Evolutionary conservation across 2,329 filamentous ascomycete genomes (phyloP), one percentile per base, ranked within the genome.

Genomic region (Fusarium denticulatum): DNA sequence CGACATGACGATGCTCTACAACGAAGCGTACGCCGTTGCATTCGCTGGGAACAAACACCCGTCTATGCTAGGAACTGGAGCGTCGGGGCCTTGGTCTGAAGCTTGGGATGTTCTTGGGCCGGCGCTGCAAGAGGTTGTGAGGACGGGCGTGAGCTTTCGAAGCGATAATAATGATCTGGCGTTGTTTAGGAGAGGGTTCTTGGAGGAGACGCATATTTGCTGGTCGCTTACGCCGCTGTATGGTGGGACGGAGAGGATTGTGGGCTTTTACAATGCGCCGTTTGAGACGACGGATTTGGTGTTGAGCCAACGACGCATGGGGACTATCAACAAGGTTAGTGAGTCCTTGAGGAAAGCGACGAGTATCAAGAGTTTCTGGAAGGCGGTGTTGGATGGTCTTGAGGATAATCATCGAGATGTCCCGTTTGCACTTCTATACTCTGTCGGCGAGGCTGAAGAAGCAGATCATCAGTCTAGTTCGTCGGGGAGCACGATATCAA

Each of bases 21-120:
- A 92, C 64, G 89, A 91, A 76, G 86, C 89, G 1, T 91, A 83
- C 40, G 81, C 90, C 53, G 79, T 83, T 45, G 78, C 87, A 43
- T 85, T 91, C 9, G 89, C 89, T 13, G 90, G 90, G 7, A 87
- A 90, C 72, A 91, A 91, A 68, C 90, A 92, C 69, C 90, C 90
- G 0, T 79, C 79, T 2, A 80, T 92, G 30, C 90, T 92, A 85
- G 90, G 90, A 0, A 87, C 87, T 43, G 87, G 82, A 30, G 80
- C 91, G 75, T 84, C 83, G 14, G 85, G 88, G 6, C 89, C 88
- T 4, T 91, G 89, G 85, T 79, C 85, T 2, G 90, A 92, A 73
- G 69, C 80, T 3, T 83, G 82, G 81, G 80, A 82, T 20, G 75
- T 79, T 11, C 67, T 79, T 11, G 77, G 75, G 10, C 75, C 79